Evolutionary conservation across 768 basidiomycete species (phyloP), one percentile per base, ranked within the genome.

Genomic region (Auricularia sp.): DNA sequence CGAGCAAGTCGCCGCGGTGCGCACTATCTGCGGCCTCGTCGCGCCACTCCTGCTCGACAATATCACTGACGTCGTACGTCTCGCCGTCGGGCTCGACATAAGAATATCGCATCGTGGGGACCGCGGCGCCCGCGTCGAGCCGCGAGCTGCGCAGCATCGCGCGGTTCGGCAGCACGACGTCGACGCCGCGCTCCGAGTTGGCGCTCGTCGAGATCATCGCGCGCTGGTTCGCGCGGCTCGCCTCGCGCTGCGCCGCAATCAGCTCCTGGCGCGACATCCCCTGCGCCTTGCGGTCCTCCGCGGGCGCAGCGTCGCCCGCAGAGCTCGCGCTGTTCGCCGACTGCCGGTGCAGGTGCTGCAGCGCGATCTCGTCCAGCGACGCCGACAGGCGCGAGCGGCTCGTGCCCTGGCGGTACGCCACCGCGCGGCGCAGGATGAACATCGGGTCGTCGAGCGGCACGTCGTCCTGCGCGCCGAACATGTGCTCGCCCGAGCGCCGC

Each of bases 31-130:
- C 71, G 29, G 63, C 68, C 62, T 61, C 65, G 37, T 34, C 61
- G n/a, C 83, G 78, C 81, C 90, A 89, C 69, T 96, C 96, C 74
- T 91, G 85, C 72, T 95, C 93, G 59, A 98, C 83, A 62, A 97
- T 88, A 67, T 96, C 89, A 70, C 92, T 94, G 73, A 98, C 93
- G 73, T 98, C 96, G 70, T 87, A 90, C 0, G 89, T 89, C 76
- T 92, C 92, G 2, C 94, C 96, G 67, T 94, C 92, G 2, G 85
- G 82, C 67, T 93, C 88, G 51, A 98, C 89, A 73, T 93, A 98
- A 45, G 95, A 97, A 73, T 99, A 99, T 0, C 95, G 87, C 77
- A 94, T 88, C 58, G 80, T 78, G 68, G 92, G 89, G 51, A 82
- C 29, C 29, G 29, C 84, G 4, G 76, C 65, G 35, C 69, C 67